phyloP scores from a whole-genome alignment of 805 yeast species.

The Zygotorulaspora danielsina region DNA sequence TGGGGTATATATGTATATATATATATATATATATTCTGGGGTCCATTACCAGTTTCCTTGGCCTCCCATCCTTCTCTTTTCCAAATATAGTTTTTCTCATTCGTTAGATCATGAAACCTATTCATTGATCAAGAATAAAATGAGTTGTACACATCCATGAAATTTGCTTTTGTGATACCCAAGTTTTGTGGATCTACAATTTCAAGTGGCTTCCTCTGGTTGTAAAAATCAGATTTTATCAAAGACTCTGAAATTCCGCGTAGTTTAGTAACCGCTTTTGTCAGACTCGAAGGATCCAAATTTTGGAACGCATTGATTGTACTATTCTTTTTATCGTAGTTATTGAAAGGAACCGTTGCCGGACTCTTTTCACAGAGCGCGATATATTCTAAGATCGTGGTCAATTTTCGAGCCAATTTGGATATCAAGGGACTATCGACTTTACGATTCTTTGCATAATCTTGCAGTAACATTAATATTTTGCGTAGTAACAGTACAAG shows the following conservation, averaged over 20 bases:
- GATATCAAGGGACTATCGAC: conserved; percentile 18
- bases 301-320: conserved; percentile 19
- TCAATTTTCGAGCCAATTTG: conserved; percentile 18
- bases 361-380: conserved; percentile 10
- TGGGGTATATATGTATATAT: not conserved
- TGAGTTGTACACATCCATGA: conserved; percentile 18
- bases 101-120: not conserved
- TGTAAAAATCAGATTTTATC: conserved; percentile 30
- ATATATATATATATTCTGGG: conserved; percentile 1
- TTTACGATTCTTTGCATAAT: conserved; percentile 32
- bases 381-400: conserved; percentile 19
- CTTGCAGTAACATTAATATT: conserved; percentile 28
- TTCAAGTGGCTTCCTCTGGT: conserved; percentile 21
- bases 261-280: conserved; percentile 20
- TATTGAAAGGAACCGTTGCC: conserved; percentile 10
- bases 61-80: not conserved
- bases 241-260: conserved; percentile 32
- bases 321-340: conserved; percentile 3
- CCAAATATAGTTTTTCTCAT: not conserved
- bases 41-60: not conserved
- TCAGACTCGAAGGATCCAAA: conserved; percentile 14
- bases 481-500: conserved; percentile 23
- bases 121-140: conserved; percentile 11
- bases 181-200: conserved; percentile 17
- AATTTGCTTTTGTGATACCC: conserved; percentile 25